Evolutionary conservation across 495 filamentous ascomycete species (phyloP).

Genomic region (Cudoniella acicularis): DNA sequence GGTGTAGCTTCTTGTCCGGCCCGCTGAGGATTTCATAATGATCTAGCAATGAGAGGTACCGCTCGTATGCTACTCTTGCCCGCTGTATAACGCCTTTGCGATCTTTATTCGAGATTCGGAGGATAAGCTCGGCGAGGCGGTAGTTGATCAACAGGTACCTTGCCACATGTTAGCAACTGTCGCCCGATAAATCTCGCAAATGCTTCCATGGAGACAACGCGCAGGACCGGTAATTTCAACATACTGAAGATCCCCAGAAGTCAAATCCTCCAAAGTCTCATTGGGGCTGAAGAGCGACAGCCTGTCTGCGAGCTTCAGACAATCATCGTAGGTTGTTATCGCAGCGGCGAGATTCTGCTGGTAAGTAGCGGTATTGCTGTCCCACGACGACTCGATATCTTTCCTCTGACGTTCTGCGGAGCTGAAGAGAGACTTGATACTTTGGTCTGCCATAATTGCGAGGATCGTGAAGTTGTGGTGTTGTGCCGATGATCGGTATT

Average conservation of each 20-base stretch:
- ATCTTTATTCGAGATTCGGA: constrained; percentile 49
- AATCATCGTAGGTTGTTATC: constrained; percentile 68
- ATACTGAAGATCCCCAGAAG: constrained; percentile 78
- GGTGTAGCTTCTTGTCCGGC: constrained; percentile 66
- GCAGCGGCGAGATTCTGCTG: constrained; percentile 62
- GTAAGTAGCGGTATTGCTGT: constrained; percentile 46
- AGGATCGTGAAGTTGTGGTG: neutral
- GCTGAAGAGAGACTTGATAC: constrained; percentile 52
- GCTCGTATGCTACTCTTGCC: constrained; percentile 67
- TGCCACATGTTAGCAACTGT: neutral
- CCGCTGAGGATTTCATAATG: constrained; percentile 69
- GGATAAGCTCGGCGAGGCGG: constrained; percentile 63
- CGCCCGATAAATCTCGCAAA: too few species aligned
- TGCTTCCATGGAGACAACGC: too few species aligned
- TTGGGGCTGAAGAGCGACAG: constrained; percentile 86
- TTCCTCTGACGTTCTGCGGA: constrained; percentile 54
- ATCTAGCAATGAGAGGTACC: constrained; percentile 71
- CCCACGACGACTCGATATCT: constrained; percentile 39
- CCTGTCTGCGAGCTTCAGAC: constrained; percentile 60
- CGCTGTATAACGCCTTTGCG: constrained; percentile 60
- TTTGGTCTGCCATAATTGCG: constrained; percentile 41
- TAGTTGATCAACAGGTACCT: constrained; percentile 70
- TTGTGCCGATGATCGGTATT: too few species aligned
- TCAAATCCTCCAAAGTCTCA: constrained; percentile 83
- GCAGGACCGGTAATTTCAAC: constrained; percentile 30